These are phyloP conservation scores for Phytophthora melonis DNA, from an alignment of 352 stramenopile species.

Conservation along the genomic window DNA sequence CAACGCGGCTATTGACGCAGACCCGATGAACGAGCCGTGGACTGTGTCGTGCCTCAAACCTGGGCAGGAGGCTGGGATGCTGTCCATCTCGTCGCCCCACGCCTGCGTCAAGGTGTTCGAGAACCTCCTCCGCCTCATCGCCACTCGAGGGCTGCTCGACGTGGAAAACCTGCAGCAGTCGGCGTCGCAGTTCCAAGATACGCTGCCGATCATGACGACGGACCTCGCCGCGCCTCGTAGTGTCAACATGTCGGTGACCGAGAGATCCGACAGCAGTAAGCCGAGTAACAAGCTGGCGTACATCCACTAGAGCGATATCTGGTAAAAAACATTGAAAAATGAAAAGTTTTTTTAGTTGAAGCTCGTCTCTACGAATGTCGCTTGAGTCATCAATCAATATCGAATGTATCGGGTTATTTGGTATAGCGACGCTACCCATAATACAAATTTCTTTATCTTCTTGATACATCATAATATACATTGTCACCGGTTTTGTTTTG, in stretches of 20 bases:
- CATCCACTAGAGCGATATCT: not conserved
- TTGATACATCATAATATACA: not conserved
- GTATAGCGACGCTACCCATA: not conserved
- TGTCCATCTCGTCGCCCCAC: constrained; percentile 35
- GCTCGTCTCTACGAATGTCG: too few relatives aligned
- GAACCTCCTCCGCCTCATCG: constrained; percentile 59
- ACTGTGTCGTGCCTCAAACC: constrained; percentile 32
- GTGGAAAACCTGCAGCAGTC: constrained; percentile 20
- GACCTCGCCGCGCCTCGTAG: constrained; percentile 12
- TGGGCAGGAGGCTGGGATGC: constrained; percentile 39
- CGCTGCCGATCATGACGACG: constrained; percentile 28
- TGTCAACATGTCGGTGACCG: constrained; percentile 14
- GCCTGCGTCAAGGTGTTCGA: constrained; percentile 60
- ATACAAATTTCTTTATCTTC: too few relatives aligned
- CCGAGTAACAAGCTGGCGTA: constrained; percentile 25
- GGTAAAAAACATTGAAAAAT: too few relatives aligned
- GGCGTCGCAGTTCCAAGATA: constrained; percentile 28
- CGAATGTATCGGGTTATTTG: not conserved
- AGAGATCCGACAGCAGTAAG: constrained; percentile 28
- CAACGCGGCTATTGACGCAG: constrained; percentile 11
- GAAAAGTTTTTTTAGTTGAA: too few relatives aligned
- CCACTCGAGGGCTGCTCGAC: constrained; percentile 43
- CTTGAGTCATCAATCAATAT: too few relatives aligned
- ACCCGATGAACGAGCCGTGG: constrained; percentile 35
- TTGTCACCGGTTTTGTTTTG: not conserved